These are phyloP conservation scores for Pleurotus pulmonarius DNA, from an alignment of 768 basidiomycete genomes.

Conservation along the genomic window DNA sequence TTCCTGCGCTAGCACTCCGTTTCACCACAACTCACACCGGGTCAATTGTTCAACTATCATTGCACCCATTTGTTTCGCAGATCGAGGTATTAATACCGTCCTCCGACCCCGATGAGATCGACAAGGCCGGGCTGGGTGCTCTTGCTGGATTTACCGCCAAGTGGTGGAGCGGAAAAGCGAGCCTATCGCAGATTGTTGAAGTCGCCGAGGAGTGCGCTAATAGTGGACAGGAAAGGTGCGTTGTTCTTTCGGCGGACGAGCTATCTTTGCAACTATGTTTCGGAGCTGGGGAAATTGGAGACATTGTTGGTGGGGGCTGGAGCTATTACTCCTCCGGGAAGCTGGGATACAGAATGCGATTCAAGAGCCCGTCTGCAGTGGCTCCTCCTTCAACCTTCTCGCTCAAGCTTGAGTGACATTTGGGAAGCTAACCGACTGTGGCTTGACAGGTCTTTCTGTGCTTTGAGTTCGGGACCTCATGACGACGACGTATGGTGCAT, in stretches of 20 bases:
- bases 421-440: background rate
- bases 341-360: too few species aligned
- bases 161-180: slow-evolving; percentile 31
- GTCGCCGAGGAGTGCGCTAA: slow-evolving; percentile 28
- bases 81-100: slow-evolving; percentile 62
- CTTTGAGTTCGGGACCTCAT: slow-evolving; percentile 27
- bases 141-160: background rate
- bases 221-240: slow-evolving; percentile 23
- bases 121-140: background rate
- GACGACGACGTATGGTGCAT: slow-evolving; percentile 67
- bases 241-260: background rate
- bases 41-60: slow-evolving; percentile 35
- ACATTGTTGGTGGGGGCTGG: too few species aligned
- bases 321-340: too few species aligned
- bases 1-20: slow-evolving; percentile 19
- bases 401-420: background rate
- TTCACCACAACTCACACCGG: slow-evolving; percentile 33
- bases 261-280: too few species aligned
- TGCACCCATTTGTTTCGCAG: slow-evolving; percentile 26
- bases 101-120: slow-evolving; percentile 14
- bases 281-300: too few species aligned
- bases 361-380: too few species aligned
- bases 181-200: slow-evolving; percentile 39
- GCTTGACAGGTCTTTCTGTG: slow-evolving; percentile 30
- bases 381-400: background rate